Percentiles rank a stretch among this genome's conserved stretches.
phyloP scores from a whole-genome alignment of 2,329 filamentous ascomycete species.

The Trichoderma sp. region DNA sequence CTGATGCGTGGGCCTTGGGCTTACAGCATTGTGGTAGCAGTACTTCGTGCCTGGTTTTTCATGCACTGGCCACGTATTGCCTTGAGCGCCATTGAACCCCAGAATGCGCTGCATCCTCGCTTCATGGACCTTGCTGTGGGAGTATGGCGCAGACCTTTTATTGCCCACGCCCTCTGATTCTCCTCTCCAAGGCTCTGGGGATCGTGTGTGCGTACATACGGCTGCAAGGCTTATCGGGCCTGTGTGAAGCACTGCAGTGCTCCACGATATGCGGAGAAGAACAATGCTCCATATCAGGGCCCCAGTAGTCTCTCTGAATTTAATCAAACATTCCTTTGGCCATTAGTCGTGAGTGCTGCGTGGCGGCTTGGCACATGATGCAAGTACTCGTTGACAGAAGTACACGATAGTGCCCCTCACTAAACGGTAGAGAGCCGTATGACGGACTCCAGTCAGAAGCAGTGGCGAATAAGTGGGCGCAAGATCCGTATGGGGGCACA shows the following conservation, averaged over 20 bases:
- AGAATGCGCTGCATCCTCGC: slow-evolving; percentile 14
- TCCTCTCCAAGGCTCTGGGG: neutral
- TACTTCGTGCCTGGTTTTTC: neutral
- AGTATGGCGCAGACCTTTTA: neutral
- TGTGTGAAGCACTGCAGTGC: slow-evolving; percentile 3
- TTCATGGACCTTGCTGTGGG: slow-evolving; percentile 4
- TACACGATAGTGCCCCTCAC: neutral
- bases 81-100: slow-evolving; percentile 19
- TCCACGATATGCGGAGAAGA: slow-evolving; percentile 12
- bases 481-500: slow-evolving; percentile 5
- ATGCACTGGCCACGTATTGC: slow-evolving; percentile 18
- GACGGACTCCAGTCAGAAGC: neutral
- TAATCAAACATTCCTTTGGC: neutral
- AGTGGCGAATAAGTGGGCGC: slow-evolving; percentile 1
- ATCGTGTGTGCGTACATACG: slow-evolving; percentile 2
- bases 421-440: neutral
- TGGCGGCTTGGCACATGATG: neutral
- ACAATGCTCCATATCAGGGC: neutral
- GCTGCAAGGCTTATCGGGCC: neutral
- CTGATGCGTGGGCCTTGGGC: neutral
- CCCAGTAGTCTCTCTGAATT: neutral
- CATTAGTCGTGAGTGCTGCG: neutral
- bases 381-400: neutral
- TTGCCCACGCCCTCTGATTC: neutral
- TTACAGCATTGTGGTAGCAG: neutral